phyloP scores from a whole-genome alignment of 1,284 basidiomycete species.

The Ceratobasidium sp. region DNA sequence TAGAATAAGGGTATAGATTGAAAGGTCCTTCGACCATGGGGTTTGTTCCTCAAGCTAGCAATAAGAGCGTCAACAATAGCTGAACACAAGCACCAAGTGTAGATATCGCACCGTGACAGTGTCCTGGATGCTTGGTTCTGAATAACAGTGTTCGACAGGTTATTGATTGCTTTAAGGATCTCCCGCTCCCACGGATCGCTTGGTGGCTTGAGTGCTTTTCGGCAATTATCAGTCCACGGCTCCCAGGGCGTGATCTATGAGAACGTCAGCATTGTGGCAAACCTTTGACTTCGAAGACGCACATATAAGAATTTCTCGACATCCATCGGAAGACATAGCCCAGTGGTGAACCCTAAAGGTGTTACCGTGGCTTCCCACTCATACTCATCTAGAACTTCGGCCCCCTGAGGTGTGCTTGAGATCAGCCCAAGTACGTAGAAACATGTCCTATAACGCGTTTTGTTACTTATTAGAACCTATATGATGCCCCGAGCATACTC shows the following conservation, averaged over 20 bases:
- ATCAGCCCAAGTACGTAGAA: conserved; percentile 94
- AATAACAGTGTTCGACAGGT: conserved; percentile 95
- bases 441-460: conserved; percentile 76
- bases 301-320: conserved; percentile 84
- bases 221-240: conserved; percentile 59
- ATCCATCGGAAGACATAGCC: conserved; percentile 89
- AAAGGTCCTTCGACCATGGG: conserved; percentile 75
- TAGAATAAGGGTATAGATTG: conserved; percentile 83
- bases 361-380: conserved; percentile 93
- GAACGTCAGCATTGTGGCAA: not conserved
- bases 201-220: conserved; percentile 66
- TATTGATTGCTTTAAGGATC: conserved; percentile 90
- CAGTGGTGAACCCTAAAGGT: conserved; percentile 89
- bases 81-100: conserved; percentile 32
- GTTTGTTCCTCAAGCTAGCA: conserved; percentile 76
- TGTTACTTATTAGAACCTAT: conserved; percentile 41
- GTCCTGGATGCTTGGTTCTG: conserved; percentile 93
- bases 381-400: conserved; percentile 89
- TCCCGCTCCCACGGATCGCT: conserved; percentile 85
- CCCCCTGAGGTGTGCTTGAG: conserved; percentile 79
- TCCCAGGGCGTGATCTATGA: conserved; percentile 84
- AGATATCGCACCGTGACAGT: conserved; percentile 74
- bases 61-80: not conserved
- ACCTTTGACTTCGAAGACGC: not conserved
- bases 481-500: conserved; percentile 54